A percentile compares a stretch with the other conserved stretches of the same genome.
phyloP scores from a whole-genome alignment of 768 basidiomycete genomes.

The Sarcodon aspratus region DNA sequence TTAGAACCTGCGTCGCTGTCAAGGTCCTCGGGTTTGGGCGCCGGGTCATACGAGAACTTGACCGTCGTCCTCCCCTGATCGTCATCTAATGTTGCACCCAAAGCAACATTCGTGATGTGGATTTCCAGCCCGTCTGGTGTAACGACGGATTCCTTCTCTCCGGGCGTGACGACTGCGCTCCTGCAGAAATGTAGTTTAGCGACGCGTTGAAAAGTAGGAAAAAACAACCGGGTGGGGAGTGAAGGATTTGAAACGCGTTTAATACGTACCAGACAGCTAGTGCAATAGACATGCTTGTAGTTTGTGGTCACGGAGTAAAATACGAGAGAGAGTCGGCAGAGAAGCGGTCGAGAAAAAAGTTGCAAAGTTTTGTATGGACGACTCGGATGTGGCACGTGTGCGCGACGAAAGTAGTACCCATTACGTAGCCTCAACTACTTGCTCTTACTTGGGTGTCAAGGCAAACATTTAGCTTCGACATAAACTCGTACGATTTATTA shows the following conservation, averaged over 20 bases:
- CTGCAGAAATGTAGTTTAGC: slow-evolving; percentile 20
- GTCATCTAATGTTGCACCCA: slow-evolving; percentile 64
- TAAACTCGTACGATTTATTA: too few relatives aligned
- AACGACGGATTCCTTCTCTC: slow-evolving; percentile 41
- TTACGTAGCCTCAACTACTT: too few relatives aligned
- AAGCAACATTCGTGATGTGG: slow-evolving; percentile 58
- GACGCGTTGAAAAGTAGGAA: slow-evolving; percentile 2
- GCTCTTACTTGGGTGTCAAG: too few relatives aligned
- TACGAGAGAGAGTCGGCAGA: slow-evolving; percentile 1
- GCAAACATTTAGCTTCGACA: too few relatives aligned
- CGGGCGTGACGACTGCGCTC: slow-evolving; percentile 50
- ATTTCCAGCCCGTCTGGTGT: slow-evolving; percentile 64
- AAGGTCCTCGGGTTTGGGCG: slow-evolving; percentile 19
- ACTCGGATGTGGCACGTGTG: not conserved
- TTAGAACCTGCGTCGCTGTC: slow-evolving; percentile 23
- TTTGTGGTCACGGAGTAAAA: not conserved
- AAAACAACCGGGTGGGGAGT: not conserved
- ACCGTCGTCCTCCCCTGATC: slow-evolving; percentile 47
- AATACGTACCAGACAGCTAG: slow-evolving; percentile 55
- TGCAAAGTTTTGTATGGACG: not conserved
- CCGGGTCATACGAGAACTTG: slow-evolving; percentile 47
- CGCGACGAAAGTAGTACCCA: not conserved
- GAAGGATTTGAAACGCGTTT: not conserved
- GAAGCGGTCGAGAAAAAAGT: not conserved
- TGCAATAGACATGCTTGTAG: slow-evolving; percentile 39